Conservation (phyloP, 2,329 filamentous ascomycete genomes). For the Pseudocercospora eumusae region DNA sequence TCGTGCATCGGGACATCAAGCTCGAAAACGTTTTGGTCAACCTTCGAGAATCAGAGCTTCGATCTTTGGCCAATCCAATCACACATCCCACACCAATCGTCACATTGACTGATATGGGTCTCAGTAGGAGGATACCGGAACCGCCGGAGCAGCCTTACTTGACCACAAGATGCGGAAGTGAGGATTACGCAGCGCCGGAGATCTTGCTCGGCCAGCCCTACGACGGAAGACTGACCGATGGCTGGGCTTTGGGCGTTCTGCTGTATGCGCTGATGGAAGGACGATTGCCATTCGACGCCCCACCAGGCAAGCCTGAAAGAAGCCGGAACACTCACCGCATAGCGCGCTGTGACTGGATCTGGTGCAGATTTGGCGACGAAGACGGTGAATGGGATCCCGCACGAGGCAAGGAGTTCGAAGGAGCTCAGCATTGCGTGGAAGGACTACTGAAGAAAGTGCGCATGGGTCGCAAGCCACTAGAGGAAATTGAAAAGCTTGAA, state of each 20-base stretch:
- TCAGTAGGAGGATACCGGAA: conserved; percentile 77
- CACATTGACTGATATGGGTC: conserved; percentile 86
- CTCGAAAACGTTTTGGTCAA: conserved; percentile 97
- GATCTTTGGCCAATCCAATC: conserved; percentile 64
- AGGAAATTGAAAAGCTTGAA: conserved; percentile 67
- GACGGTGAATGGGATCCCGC: conserved; percentile 82
- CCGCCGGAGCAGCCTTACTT: conserved; percentile 78
- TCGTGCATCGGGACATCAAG: conserved; percentile 97
- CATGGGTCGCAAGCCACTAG: conserved; percentile 70
- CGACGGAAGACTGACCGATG: conserved; percentile 86
- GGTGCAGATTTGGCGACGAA: conserved; percentile 80
- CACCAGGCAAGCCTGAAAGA: conserved; percentile 74
- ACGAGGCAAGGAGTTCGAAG: conserved; percentile 66
- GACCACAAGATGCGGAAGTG: conserved; percentile 90
- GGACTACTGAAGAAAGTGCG: conserved; percentile 79
- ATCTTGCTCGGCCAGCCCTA: conserved; percentile 95
- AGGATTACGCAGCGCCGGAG: conserved; percentile 96
- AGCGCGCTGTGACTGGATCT: conserved; percentile 91
- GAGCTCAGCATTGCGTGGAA: conserved; percentile 80
- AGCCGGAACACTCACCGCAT: conserved; percentile 84
- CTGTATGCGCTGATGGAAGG: conserved; percentile 92
- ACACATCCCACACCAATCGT: conserved; percentile 79
- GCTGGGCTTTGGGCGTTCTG: conserved; percentile 91
- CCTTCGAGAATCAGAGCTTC: conserved; percentile 66
- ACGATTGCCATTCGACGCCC: conserved; percentile 88